Evolutionary conservation across 2,329 filamentous ascomycete genomes (phyloP), one percentile per base, ranked within the genome.

Genomic region (Colletotrichum limetticola): DNA sequence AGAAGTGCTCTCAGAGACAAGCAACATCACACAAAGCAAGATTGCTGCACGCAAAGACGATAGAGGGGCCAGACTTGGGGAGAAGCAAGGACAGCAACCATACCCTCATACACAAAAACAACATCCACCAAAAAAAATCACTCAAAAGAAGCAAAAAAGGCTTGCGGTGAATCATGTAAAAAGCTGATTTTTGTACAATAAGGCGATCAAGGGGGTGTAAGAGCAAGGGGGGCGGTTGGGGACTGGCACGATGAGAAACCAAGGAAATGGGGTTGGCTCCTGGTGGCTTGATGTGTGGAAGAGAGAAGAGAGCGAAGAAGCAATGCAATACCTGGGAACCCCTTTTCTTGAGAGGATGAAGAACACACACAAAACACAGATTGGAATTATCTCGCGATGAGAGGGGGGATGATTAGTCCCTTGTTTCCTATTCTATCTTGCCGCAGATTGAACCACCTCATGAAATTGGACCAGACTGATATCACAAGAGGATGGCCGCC

Each of bases 171-270:
- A 64, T 71, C 63, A 56, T 75, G 74, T 75, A 75, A 74, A 75
- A 74, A 74, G 66, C 60, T 71, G 74, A 67, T 19, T 66, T 66
- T 63, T 74, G 74, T 75, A 75, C 65, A 68, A 70, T 75, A 75
- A 55, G 32, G 71, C 71, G 71, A 61, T n/a, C 7, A 26, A 61
- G 49, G 56, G 22, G 42, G 19, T 49, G 42, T 22, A 49, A 49
- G 42, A 49, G 42, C 42, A 57, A 16, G 19, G 28, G 62, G 52
- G 32, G n/a, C 49, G 22, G 59, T 49, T 30, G 32, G 49, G 35
- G 59, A 16, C 37, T 42, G 37, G 30, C n/a, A 56, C 46, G n/a
- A 42, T 30, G 28, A 16, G 59, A 37, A 42, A 37, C 42, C 12
- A 46, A 28, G 14, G 14, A 24, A 42, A 24, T 14, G 28, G 30